These are phyloP conservation scores for Theileria orientalis DNA, from an alignment of 169 alveolate genomes.

Conservation along the genomic window DNA sequence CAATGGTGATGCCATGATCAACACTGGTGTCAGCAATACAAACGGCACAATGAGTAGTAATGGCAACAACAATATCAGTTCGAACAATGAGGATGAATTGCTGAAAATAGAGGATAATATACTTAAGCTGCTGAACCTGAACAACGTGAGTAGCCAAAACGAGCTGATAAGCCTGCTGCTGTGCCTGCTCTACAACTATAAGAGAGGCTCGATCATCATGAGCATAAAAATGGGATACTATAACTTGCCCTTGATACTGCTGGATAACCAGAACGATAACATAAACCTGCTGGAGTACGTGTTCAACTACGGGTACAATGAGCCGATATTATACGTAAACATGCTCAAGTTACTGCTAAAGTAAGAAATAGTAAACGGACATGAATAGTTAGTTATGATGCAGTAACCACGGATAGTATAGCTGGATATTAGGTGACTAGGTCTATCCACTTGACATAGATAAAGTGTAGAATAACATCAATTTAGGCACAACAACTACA, in stretches of 20 bases:
- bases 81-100: neutral
- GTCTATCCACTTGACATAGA: too few relatives aligned
- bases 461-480: neutral
- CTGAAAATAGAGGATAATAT: slow-evolving; percentile 15
- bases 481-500: slow-evolving; percentile 17
- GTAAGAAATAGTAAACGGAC: neutral
- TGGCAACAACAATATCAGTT: neutral
- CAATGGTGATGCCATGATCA: too few relatives aligned
- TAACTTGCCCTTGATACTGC: slow-evolving; percentile 50
- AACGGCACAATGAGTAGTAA: neutral
- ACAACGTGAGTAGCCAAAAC: slow-evolving; percentile 42
- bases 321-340: slow-evolving; percentile 56
- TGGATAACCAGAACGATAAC: slow-evolving; percentile 32
- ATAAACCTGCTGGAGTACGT: slow-evolving; percentile 50
- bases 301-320: slow-evolving; percentile 59
- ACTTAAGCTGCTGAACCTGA: slow-evolving; percentile 55
- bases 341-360: slow-evolving; percentile 24
- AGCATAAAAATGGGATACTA: slow-evolving; percentile 62
- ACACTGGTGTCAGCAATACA: neutral
- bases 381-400: neutral
- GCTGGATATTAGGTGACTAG: too few relatives aligned
- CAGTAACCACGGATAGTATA: too few relatives aligned
- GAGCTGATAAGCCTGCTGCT: slow-evolving; percentile 40
- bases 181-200: slow-evolving; percentile 45
- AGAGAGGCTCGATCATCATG: slow-evolving; percentile 60